These are phyloP conservation scores for Phytophthora nicotianae DNA, from an alignment of 352 stramenopile species.

Conservation along the genomic window DNA sequence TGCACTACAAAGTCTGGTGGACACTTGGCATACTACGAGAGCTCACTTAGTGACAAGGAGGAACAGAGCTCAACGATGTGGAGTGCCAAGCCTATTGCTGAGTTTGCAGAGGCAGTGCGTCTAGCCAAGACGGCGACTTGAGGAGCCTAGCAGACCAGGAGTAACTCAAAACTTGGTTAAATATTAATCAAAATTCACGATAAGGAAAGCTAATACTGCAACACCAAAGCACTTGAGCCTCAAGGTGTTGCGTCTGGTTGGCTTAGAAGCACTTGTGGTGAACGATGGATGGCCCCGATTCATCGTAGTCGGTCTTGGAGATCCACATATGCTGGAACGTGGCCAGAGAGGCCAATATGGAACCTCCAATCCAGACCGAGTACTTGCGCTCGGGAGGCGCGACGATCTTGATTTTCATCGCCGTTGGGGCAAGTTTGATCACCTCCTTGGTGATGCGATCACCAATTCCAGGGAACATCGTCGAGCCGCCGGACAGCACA, in stretches of 20 bases:
- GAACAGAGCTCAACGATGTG: constrained; percentile 37
- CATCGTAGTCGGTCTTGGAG: constrained; percentile 97
- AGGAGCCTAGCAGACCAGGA: constrained; percentile 1
- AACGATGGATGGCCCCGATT: constrained; percentile 95
- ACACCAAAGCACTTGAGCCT: constrained; percentile 65
- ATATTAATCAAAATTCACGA: constrained; percentile 6
- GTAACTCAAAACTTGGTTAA: constrained; percentile 8
- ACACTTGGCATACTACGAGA: constrained; percentile 70
- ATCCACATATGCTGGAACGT: constrained; percentile 99
- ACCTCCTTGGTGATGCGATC: constrained; percentile 96
- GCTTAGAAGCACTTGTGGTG: constrained; percentile 96
- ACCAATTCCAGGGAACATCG: constrained; percentile 95
- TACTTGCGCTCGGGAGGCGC: constrained; percentile 94
- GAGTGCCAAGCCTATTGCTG: constrained; percentile 43
- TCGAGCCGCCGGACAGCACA: constrained; percentile 96
- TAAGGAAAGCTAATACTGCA: neutral
- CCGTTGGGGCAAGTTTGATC: constrained; percentile 82
- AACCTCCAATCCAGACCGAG: constrained; percentile 98
- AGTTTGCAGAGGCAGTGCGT: constrained; percentile 55
- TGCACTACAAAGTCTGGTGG: constrained; percentile 58
- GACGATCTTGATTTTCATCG: constrained; percentile 97
- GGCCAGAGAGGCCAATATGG: constrained; percentile 95
- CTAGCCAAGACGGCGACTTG: constrained; percentile 14
- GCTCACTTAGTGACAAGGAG: constrained; percentile 11
- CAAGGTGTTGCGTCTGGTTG: constrained; percentile 44